Conservation (phyloP, 2,329 filamentous ascomycete genomes). For the Microcera coccophila region DNA sequence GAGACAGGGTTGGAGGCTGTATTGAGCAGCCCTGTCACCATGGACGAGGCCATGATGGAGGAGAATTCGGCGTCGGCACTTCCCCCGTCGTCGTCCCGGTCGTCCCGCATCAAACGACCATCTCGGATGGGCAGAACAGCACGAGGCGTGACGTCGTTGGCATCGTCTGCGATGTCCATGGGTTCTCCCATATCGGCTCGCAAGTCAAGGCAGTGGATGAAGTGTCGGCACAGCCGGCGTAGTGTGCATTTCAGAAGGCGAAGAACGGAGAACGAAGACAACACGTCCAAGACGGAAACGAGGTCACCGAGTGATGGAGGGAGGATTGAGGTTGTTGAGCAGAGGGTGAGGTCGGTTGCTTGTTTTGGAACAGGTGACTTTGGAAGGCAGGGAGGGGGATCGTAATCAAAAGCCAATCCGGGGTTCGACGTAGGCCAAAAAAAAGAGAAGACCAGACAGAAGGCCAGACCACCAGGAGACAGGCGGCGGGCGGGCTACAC, state of each 20-base stretch:
- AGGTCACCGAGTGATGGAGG: neutral
- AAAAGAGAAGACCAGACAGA: too few species aligned
- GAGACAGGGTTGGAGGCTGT: constrained; percentile 53
- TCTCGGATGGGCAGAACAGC: constrained; percentile 23
- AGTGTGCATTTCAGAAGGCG: constrained; percentile 22
- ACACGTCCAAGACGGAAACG: too few species aligned
- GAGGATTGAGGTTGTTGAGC: neutral
- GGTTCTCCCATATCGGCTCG: constrained; percentile 23
- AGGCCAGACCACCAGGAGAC: too few species aligned
- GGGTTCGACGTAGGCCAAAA: too few species aligned
- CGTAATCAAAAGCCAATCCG: constrained; percentile 25
- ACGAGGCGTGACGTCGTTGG: constrained; percentile 13
- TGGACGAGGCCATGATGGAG: constrained; percentile 36
- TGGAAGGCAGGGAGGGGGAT: constrained; percentile 23
- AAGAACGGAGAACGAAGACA: too few species aligned
- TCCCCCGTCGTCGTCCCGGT: constrained; percentile 14
- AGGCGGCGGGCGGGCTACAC: too few species aligned
- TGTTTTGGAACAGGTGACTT: constrained; percentile 26
- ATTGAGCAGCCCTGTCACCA: constrained; percentile 35
- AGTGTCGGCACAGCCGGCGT: constrained; percentile 19
- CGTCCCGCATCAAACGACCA: constrained; percentile 14
- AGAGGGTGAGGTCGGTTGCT: too few species aligned
- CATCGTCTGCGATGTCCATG: constrained; percentile 25
- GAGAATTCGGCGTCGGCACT: constrained; percentile 33
- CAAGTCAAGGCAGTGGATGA: constrained; percentile 21